These are phyloP conservation scores for Zygoascus ofunaensis DNA, from an alignment of 805 yeast species.

Conservation along the genomic window DNA sequence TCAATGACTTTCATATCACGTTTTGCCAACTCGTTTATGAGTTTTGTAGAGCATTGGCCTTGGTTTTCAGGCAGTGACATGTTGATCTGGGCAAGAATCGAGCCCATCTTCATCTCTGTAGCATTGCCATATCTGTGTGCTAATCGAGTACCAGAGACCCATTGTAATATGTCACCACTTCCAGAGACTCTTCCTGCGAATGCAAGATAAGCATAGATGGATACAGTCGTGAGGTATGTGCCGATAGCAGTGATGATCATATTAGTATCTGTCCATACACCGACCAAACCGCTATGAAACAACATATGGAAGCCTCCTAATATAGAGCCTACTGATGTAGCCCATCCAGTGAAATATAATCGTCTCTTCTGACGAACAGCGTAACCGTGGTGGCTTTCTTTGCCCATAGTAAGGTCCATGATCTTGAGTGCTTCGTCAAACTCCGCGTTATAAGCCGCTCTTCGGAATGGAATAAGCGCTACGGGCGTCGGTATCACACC, in stretches of 20 bases:
- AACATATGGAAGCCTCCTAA: constrained; percentile 41
- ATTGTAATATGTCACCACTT: constrained; percentile 48
- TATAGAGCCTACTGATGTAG: constrained; percentile 29
- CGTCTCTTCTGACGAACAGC: constrained; percentile 29
- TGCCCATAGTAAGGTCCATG: constrained; percentile 54
- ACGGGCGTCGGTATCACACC: constrained; percentile 11
- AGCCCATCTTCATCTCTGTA: constrained; percentile 59
- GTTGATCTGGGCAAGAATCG: constrained; percentile 59
- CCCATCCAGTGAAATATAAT: constrained; percentile 29
- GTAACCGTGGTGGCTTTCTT: constrained; percentile 37
- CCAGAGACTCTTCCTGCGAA: constrained; percentile 42
- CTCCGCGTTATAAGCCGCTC: constrained; percentile 49
- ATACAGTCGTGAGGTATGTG: constrained; percentile 41
- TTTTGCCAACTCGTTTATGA: constrained; percentile 25
- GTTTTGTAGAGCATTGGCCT: constrained; percentile 30
- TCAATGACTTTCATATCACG: constrained; percentile 34
- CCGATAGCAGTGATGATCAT: constrained; percentile 38
- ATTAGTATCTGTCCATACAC: constrained; percentile 29
- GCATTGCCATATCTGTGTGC: constrained; percentile 55
- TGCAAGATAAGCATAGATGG: constrained; percentile 40
- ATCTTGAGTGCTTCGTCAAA: constrained; percentile 47
- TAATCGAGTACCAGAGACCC: constrained; percentile 58
- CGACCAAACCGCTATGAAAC: constrained; percentile 31
- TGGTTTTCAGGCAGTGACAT: constrained; percentile 34
- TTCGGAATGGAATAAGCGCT: constrained; percentile 57